Conservation (phyloP, 2,329 filamentous ascomycete genomes). For the Xylariales sp. region DNA sequence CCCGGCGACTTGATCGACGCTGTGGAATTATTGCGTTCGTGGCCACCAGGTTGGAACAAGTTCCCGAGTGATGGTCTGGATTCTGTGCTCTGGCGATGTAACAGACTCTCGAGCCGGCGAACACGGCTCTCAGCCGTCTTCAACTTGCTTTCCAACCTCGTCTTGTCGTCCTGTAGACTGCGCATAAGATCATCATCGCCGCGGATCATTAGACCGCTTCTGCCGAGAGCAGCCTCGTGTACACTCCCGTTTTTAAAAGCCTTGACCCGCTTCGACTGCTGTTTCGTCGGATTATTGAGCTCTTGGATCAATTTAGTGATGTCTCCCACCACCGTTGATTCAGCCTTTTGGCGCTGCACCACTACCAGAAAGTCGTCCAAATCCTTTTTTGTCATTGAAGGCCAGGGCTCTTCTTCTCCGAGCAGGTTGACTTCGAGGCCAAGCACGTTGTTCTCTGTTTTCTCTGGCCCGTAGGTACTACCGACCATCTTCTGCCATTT, state of each 20-base stretch:
- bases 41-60: constrained; percentile 48
- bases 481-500: constrained; percentile 89
- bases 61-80: constrained; percentile 49
- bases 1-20: constrained; percentile 42
- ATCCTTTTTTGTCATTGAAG: constrained; percentile 68
- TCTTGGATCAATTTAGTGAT: constrained; percentile 74
- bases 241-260: constrained; percentile 96
- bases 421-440: constrained; percentile 82
- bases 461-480: constrained; percentile 63
- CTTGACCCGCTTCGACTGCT: constrained; percentile 80
- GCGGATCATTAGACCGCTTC: constrained; percentile 76
- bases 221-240: constrained; percentile 83
- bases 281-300: constrained; percentile 74
- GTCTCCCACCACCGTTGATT: constrained; percentile 64
- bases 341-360: constrained; percentile 60
- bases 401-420: constrained; percentile 78
- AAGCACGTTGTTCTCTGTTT: constrained; percentile 63
- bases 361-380: constrained; percentile 67
- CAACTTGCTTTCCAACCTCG: constrained; percentile 66
- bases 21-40: constrained; percentile 45
- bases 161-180: constrained; percentile 78
- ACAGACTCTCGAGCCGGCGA: constrained; percentile 81
- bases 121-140: constrained; percentile 86
- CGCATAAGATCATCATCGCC: constrained; percentile 80
- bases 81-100: constrained; percentile 73